Percentiles rank a stretch among this genome's conserved stretches.
Evolutionary conservation across 805 yeast species (phyloP).

Genomic region (Candida rishiriensis): DNA sequence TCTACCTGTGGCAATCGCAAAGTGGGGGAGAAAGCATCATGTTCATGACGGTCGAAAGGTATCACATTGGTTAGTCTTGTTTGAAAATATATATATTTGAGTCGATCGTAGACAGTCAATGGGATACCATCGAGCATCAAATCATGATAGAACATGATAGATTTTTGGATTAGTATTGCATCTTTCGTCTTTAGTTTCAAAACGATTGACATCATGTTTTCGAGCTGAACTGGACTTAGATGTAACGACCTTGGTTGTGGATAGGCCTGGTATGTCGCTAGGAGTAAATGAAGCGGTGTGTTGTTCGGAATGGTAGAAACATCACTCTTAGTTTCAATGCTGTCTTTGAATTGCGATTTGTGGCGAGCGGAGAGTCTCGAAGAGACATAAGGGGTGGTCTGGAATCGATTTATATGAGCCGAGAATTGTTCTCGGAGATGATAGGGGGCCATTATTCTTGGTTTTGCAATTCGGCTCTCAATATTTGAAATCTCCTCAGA

Average conservation of each 20-base stretch:
- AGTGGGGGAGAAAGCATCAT: not conserved
- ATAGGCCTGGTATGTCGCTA: not conserved
- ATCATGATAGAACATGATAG: not conserved
- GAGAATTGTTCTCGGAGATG: not conserved
- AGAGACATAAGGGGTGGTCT: not conserved
- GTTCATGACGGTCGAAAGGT: not conserved
- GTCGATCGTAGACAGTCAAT: not conserved
- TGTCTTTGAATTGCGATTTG: too few relatives aligned
- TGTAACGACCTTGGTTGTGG: not conserved
- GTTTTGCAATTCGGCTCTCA: not conserved
- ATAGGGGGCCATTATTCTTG: not conserved
- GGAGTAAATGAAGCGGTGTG: not conserved
- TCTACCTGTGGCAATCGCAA: not conserved
- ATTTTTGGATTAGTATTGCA: not conserved
- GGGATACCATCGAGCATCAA: not conserved
- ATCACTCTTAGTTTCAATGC: not conserved
- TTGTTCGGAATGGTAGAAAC: not conserved
- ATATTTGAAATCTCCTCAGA: too few relatives aligned
- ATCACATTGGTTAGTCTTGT: not conserved
- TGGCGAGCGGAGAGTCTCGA: too few relatives aligned
- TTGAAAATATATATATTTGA: not conserved
- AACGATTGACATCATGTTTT: not conserved
- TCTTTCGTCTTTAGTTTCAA: not conserved
- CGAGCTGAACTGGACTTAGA: not conserved
- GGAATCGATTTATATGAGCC: not conserved